Percentiles rank a stretch among this genome's conserved stretches.
Evolutionary conservation across 768 basidiomycete species (phyloP).

Genomic region (Leucocoprinus leucothites): DNA sequence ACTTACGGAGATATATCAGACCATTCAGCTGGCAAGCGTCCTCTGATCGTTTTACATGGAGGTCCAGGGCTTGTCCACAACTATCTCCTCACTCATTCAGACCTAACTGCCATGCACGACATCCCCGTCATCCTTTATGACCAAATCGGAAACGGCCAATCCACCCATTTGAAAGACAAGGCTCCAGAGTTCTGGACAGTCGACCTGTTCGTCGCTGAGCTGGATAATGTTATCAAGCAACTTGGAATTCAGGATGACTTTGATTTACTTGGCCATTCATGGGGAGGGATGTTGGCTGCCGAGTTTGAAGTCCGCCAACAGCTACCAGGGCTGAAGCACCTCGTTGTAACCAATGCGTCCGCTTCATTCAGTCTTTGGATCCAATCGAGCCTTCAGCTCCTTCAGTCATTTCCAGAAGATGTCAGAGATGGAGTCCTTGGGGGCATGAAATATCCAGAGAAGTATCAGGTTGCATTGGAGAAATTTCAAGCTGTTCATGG

Average conservation of each 20-base stretch:
- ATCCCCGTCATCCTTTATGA: conserved; percentile 54
- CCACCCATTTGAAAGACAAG: conserved; percentile 46
- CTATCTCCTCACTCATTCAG: conserved; percentile 39
- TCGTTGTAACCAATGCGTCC: conserved; percentile 29
- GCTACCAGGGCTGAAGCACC: conserved; percentile 37
- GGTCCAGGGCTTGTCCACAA: conserved; percentile 46
- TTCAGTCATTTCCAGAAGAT: conserved; percentile 16
- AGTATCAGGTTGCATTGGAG: conserved; percentile 18
- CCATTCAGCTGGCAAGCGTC: conserved; percentile 17
- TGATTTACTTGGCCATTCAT: conserved; percentile 51
- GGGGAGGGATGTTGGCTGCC: conserved; percentile 52
- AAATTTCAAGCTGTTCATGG: conserved; percentile 24
- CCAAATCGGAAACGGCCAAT: conserved; percentile 51
- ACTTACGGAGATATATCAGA: conserved; percentile 33
- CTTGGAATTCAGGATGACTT: conserved; percentile 39
- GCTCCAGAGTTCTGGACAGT: conserved; percentile 45
- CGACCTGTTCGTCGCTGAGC: conserved; percentile 52
- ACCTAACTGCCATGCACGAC: conserved; percentile 28
- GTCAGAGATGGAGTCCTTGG: conserved; percentile 17
- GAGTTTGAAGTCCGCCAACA: conserved; percentile 35
- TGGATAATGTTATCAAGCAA: conserved; percentile 42
- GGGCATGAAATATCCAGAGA: conserved; percentile 18
- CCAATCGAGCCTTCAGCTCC: conserved; percentile 20
- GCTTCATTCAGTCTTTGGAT: conserved; percentile 26
- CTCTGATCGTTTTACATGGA: conserved; percentile 47